phyloP scores from a whole-genome alignment of 805 yeast species.

The Sugiyamaella lignohabitans region DNA sequence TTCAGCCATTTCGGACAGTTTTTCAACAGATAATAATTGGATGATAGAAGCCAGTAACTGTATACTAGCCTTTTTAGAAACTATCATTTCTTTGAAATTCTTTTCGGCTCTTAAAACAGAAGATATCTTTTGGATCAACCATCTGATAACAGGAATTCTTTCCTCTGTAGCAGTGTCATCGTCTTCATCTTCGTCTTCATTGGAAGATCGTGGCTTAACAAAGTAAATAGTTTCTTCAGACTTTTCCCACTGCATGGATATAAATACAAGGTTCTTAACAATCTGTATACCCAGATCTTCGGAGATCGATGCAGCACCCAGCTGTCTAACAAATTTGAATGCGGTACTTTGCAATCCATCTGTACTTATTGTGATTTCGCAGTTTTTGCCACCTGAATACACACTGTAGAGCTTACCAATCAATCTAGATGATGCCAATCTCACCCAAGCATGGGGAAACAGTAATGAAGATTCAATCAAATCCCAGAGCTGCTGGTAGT shows the following conservation, averaged over 20 bases:
- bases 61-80: constrained; percentile 61
- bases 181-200: constrained; percentile 24
- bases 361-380: constrained; percentile 32
- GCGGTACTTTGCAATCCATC: constrained; percentile 55
- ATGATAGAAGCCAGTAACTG: constrained; percentile 62
- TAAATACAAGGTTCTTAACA: constrained; percentile 57
- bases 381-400: constrained; percentile 27
- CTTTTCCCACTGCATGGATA: constrained; percentile 57
- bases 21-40: constrained; percentile 42
- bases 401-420: constrained; percentile 44
- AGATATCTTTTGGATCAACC: constrained; percentile 59
- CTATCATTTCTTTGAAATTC: constrained; percentile 43
- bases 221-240: constrained; percentile 29
- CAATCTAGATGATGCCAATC: constrained; percentile 58
- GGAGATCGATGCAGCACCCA: constrained; percentile 70
- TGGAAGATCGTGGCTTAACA: constrained; percentile 10
- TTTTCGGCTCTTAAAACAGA: constrained; percentile 62
- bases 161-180: constrained; percentile 28
- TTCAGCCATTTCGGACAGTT: constrained; percentile 40
- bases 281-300: constrained; percentile 57
- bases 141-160: constrained; percentile 37
- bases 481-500: constrained; percentile 44
- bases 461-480: constrained; percentile 49
- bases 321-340: constrained; percentile 63
- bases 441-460: constrained; percentile 90